phyloP scores from a whole-genome alignment of 2,329 filamentous ascomycete species.

The Fusarium oxysporum region DNA sequence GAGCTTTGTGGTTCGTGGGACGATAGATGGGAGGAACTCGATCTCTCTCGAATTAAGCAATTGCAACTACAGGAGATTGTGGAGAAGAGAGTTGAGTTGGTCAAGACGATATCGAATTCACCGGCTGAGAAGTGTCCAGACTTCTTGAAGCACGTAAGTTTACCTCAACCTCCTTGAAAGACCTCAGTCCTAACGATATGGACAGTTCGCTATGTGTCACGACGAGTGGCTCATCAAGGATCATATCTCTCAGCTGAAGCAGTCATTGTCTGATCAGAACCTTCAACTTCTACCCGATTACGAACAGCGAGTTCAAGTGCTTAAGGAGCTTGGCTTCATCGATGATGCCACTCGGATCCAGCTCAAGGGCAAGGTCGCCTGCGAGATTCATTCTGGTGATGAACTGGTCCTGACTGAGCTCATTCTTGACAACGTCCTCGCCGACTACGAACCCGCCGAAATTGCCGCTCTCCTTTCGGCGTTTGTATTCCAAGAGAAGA shows the following conservation, averaged over 20 bases:
- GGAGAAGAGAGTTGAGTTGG: conserved; percentile 74
- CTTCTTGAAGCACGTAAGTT: conserved; percentile 87
- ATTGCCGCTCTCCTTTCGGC: conserved; percentile 93
- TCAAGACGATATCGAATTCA: conserved; percentile 70
- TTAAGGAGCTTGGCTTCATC: conserved; percentile 92
- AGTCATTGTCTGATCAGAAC: conserved; percentile 94
- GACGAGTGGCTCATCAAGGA: conserved; percentile 97
- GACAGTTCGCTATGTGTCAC: conserved; percentile 92
- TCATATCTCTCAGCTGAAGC: conserved; percentile 87
- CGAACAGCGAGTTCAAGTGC: conserved; percentile 90
- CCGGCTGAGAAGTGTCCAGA: conserved; percentile 77
- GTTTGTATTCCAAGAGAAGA: conserved; percentile 99
- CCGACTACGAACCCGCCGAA: conserved; percentile 94
- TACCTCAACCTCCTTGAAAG: not conserved
- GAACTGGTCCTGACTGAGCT: conserved; percentile 96
- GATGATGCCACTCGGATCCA: conserved; percentile 89
- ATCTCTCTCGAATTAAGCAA: conserved; percentile 85
- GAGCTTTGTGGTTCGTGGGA: conserved; percentile 81
- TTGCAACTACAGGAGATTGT: conserved; percentile 83
- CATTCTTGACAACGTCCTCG: conserved; percentile 95
- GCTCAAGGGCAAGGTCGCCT: conserved; percentile 97
- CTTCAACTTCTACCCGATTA: conserved; percentile 96
- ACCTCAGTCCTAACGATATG: conserved; percentile 53
- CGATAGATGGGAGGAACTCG: conserved; percentile 84
- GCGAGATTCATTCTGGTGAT: conserved; percentile 96